Percentiles rank a stretch among this genome's conserved stretches.
phyloP scores from a whole-genome alignment of 495 filamentous ascomycete genomes.

The Podospora conica region DNA sequence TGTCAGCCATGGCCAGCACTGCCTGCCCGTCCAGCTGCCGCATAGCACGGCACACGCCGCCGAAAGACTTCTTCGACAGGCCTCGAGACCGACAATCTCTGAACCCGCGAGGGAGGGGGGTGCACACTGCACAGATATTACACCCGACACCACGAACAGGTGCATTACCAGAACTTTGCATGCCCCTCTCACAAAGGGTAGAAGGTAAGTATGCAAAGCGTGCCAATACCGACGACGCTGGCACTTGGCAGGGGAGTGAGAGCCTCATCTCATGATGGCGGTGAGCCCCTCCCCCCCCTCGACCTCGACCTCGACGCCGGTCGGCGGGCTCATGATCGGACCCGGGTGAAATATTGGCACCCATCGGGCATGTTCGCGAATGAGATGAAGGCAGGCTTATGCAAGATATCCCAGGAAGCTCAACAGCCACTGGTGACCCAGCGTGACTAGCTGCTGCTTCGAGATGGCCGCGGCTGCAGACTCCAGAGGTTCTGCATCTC shows the following conservation, averaged over 20 bases:
- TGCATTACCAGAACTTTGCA: background rate
- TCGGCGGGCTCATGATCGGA: background rate
- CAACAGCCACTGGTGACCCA: background rate
- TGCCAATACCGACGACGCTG: background rate
- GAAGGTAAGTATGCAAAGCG: background rate
- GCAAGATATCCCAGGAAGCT: background rate
- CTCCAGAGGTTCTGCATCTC: background rate
- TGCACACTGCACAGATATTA: background rate
- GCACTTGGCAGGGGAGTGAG: background rate
- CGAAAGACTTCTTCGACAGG: background rate
- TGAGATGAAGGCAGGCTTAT: background rate
- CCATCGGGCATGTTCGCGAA: background rate
- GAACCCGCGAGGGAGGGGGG: background rate
- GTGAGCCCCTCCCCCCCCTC: background rate
- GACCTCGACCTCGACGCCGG: background rate
- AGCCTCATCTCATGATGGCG: constrained; percentile 1
- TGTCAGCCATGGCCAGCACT: background rate
- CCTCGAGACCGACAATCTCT: background rate
- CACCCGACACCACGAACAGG: background rate
- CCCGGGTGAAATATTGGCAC: background rate
- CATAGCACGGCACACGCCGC: constrained; percentile 7
- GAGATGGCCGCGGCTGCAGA: background rate
- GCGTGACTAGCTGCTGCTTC: constrained; percentile 3
- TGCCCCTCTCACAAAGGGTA: background rate
- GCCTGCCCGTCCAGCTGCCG: background rate